Base-by-base conservation (phyloP, 1,139 yeast genomes). In the Yamadazyma kanchanaburiensis region DNA sequence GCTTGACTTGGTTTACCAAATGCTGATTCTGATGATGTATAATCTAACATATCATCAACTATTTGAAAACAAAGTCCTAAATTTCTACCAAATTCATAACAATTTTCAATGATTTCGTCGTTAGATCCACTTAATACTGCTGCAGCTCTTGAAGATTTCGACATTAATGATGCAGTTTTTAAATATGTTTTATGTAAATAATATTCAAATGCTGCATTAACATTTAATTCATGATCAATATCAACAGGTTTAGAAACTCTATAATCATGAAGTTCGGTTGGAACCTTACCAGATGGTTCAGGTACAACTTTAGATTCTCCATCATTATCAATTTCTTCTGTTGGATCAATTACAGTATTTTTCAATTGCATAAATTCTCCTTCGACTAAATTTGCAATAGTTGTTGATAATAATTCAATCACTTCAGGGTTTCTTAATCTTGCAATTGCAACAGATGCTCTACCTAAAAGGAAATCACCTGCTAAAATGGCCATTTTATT, bases 301-400 rank as follows among this genome's bases (percentile, higher is more conserved):
- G 89, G 88, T 6, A 80, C 60, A 9, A 42, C 42, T 42, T 79
- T 79, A 2, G 49, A 43, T 19, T 67, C 75, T 5, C 73, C 73
- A 35, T 70, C 76, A 37, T 70, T 77, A 35, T 66, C 58, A 17
- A 69, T 55, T 31, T 70, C 52, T 19, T 71, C 71, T 33, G 66
- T 77, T 26, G 46, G 49, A 37, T 49, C 60, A 32, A 80, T 59
- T 3, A 88, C 94, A 1, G 96, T 87, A 58, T 91, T 91, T 48
- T 89, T 89, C 63, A 91, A 74, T 61, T 91, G 98, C 97, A 91
- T 89, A 53, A 91, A 89, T 59, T 91, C 98, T 27, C 98, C 98
- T 60, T 94, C 98, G 1, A 91, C 98, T 38, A 94, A 69, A 54
- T 94, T 94, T 15, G 97, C 98, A 53, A 91, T 91, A 23, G 96